Percentiles rank a stretch among this genome's conserved stretches.
These are phyloP conservation scores for Fusarium sp. DNA, from an alignment of 2,329 filamentous ascomycete genomes.

Conservation along the genomic window DNA sequence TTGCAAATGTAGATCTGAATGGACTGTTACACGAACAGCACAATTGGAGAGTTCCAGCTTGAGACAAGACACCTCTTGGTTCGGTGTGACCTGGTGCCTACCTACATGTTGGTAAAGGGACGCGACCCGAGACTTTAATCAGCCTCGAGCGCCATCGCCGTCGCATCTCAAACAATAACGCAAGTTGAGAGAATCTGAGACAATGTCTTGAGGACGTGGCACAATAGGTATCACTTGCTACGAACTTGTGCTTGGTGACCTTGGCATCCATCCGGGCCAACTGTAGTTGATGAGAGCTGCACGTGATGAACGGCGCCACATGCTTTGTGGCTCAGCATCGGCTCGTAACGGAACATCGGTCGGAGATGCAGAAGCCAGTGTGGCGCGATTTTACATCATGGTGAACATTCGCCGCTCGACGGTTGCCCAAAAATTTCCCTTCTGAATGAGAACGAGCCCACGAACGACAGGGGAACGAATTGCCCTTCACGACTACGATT, in stretches of 20 bases:
- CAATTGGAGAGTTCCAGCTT: conserved; percentile 18
- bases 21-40: not conserved
- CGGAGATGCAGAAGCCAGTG: not conserved
- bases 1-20: not conserved
- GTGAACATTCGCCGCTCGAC: conserved; percentile 9
- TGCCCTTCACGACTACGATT: conserved; percentile 1
- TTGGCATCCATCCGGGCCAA: not conserved
- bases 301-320: conserved; percentile 24
- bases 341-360: conserved; percentile 1
- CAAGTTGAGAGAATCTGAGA: not conserved
- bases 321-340: conserved; percentile 16
- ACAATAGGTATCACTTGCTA: not conserved
- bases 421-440: conserved; percentile 28
- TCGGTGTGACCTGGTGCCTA: conserved; percentile 15
- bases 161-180: not conserved
- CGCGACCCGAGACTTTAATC: conserved; percentile 16
- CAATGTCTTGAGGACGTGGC: conserved; percentile 9
- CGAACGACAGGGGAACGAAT: conserved; percentile 14
- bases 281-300: not conserved
- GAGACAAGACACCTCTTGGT: conserved; percentile 17
- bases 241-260: not conserved
- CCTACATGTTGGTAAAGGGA: conserved; percentile 4
- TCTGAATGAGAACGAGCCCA: conserved; percentile 15
- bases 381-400: conserved; percentile 43
- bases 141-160: conserved; percentile 3